phyloP scores from a whole-genome alignment of 192 early-diverging fungal species.

The Backusella tuberculispora region DNA sequence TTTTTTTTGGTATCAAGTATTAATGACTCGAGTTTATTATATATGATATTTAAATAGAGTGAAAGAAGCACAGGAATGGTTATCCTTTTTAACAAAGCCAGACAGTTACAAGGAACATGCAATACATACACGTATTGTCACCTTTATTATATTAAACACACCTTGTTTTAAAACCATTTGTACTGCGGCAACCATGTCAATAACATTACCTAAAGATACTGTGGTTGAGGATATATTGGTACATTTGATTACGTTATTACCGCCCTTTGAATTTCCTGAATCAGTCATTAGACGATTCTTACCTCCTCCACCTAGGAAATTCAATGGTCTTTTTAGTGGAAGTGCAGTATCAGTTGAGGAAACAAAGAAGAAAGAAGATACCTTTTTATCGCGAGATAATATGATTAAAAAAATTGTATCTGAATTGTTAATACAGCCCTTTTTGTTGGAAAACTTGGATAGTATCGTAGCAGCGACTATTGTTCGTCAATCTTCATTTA shows the following conservation, averaged over 20 bases:
- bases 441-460: slow-evolving; percentile 2
- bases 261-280: slow-evolving; percentile 1
- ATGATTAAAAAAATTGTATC: background rate
- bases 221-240: background rate
- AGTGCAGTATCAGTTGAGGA: background rate
- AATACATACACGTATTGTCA: background rate
- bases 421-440: background rate
- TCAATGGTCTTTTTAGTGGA: background rate
- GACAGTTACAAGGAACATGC: background rate
- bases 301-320: background rate
- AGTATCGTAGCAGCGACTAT: background rate
- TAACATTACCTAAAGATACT: background rate
- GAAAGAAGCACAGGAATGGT: background rate
- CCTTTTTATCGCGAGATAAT: background rate
- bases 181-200: background rate
- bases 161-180: background rate
- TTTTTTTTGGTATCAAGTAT: too few species aligned
- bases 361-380: background rate
- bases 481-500: background rate
- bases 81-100: background rate
- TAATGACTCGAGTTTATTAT: background rate
- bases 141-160: background rate
- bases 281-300: background rate
- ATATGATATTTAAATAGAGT: background rate
- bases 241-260: slow-evolving; percentile 1